Conservation (phyloP, 495 filamentous ascomycete species). For the Penicillium canescens region DNA sequence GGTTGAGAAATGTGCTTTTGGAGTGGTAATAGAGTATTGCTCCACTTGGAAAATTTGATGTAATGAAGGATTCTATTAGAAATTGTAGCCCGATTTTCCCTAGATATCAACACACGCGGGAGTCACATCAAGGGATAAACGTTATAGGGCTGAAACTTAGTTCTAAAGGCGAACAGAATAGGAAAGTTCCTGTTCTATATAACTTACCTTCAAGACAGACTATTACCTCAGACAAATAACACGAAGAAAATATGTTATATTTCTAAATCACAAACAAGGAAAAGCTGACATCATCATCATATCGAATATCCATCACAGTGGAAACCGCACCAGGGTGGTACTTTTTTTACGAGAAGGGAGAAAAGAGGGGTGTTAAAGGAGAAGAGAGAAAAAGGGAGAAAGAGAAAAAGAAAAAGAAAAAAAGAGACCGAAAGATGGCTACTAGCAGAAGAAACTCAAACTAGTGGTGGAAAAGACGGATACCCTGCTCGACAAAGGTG, state of each 20-base stretch:
- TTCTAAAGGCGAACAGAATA: no score
- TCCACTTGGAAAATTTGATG: no score
- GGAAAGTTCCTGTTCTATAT: no score
- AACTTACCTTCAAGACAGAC: no score
- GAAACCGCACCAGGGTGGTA: constrained; percentile 3
- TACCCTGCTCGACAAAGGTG: constrained; percentile 85
- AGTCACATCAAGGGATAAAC: no score
- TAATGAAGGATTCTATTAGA: no score
- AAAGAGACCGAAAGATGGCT: constrained; percentile 4
- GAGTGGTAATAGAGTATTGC: no score
- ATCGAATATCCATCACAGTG: constrained; percentile 13
- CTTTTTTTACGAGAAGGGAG: constrained; percentile 18
- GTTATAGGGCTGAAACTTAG: no score
- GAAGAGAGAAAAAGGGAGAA: background rate
- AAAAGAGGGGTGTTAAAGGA: constrained; percentile 1
- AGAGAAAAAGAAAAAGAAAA: background rate
- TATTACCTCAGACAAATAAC: background rate
- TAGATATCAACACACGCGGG: no score
- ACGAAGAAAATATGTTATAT: constrained; percentile 19
- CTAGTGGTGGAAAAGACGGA: constrained; percentile 89
- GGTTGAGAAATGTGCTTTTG: no score
- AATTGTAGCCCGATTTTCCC: no score
- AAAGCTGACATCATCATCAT: constrained; percentile 33
- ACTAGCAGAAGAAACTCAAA: background rate
- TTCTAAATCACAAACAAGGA: constrained; percentile 27